Base-by-base conservation (phyloP, 768 basidiomycete genomes). In the Lentinula sp. region DNA sequence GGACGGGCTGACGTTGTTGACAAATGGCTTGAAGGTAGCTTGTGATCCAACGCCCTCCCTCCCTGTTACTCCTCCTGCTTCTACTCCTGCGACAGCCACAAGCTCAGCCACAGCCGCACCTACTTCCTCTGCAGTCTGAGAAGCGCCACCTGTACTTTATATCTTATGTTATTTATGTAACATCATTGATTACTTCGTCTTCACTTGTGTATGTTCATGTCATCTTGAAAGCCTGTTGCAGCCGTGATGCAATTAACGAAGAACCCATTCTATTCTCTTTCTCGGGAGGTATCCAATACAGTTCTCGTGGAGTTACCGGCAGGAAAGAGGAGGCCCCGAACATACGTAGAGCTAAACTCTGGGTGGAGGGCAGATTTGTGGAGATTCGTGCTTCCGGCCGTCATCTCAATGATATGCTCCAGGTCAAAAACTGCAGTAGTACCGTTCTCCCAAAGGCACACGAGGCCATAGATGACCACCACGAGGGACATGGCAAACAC, bases 21-120 rank as follows among this genome's bases (percentile, higher is more conserved):
- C 35, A 28, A 59, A 42, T 1, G 65, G 63, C 16, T 48, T 67
- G 33, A 62, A 66, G 41, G 63, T 64, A 20, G 60, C 56, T 13
- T 67, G 66, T 50, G 52, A 35, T 16, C 41, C 66, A 9, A 59
- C 52, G 2, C 65, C 66, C 20, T 61, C 59, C 3, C 49, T 67
- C 7, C 45, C 65, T 1, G 63, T 51, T 18, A 66, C 61, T 1
- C 63, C 66, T 20, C 66, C 66, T 28, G 61, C 61, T n/a, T 35
- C 41, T 32, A 58, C 63, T 6, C 28, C 51, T 13, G 61, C 64
- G 18, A 65, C 64, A 20, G 62, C 63, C 6, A 67, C 65, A 1
- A 63, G 32, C 41, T 13, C 42, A 10, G 55, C 61, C 10, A 57
- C 28, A 4, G 61, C 42, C n/a, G 56, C 41, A 23, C 15, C 54